Evolutionary conservation across 169 alveolate genomes (phyloP).

Genomic region (Babesia ovis): DNA sequence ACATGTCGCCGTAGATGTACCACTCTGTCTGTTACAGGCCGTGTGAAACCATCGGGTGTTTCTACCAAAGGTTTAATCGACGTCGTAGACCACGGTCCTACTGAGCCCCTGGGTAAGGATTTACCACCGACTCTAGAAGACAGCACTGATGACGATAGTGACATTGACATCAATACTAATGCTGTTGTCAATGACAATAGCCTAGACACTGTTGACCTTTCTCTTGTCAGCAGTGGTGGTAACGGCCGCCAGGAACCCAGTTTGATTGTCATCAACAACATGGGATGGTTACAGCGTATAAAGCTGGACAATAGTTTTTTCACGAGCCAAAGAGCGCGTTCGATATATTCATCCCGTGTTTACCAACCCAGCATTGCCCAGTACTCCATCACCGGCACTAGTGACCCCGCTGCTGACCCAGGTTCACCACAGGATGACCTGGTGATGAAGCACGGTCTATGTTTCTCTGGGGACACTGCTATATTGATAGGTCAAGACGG

Average conservation of each 20-base stretch:
- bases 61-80: background rate
- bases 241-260: slow-evolving; percentile 14
- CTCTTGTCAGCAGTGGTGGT: background rate
- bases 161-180: background rate
- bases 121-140: too few species aligned
- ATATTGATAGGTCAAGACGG: slow-evolving; percentile 13
- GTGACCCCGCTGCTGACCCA: background rate
- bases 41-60: too few species aligned
- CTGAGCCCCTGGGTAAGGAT: background rate
- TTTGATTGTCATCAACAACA: slow-evolving; percentile 21
- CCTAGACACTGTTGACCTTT: background rate
- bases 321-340: slow-evolving; percentile 32
- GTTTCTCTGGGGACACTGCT: slow-evolving; percentile 15
- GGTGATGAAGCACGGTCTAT: background rate
- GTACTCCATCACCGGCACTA: slow-evolving; percentile 2
- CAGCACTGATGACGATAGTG: background rate
- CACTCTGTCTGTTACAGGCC: slow-evolving; percentile 19
- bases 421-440: background rate
- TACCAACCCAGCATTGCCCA: slow-evolving; percentile 18
- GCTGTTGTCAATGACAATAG: background rate
- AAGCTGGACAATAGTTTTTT: slow-evolving; percentile 55
- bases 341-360: slow-evolving; percentile 21
- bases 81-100: background rate
- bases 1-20: slow-evolving; percentile 2
- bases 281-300: slow-evolving; percentile 35